Percentiles rank a stretch among this genome's conserved stretches.
Conservation (phyloP, 163 green algal genomes). For the Scenedesmus sp. region DNA sequence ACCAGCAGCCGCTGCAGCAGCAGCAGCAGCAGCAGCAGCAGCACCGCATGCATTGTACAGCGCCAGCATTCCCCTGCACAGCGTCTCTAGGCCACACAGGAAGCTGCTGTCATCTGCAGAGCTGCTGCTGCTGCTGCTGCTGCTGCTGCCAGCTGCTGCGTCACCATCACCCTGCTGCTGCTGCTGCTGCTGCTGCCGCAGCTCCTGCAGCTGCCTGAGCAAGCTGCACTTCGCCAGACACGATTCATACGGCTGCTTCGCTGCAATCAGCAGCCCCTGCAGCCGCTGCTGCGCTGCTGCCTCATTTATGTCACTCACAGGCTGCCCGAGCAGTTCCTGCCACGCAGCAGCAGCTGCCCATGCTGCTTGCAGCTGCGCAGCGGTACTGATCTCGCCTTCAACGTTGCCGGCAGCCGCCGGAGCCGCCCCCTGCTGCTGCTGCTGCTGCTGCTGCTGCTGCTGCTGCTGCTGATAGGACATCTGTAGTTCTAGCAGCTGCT, state of each 20-base stretch:
- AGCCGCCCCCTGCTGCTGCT: constrained; percentile 1
- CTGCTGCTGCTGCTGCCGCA: constrained; percentile 14
- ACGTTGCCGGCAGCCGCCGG: neutral
- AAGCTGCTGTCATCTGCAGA: neutral
- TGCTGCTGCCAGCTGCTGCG: neutral
- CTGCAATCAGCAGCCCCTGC: neutral
- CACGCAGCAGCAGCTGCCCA: constrained; percentile 8
- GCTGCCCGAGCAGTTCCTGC: neutral
- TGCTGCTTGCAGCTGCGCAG: neutral
- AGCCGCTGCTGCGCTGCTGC: neutral
- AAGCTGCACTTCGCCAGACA: neutral
- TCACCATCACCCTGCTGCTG: neutral
- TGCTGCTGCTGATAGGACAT: neutral
- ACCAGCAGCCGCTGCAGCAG: neutral
- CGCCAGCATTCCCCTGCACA: neutral
- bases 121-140: constrained; percentile 4
- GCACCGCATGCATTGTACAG: constrained; percentile 26
- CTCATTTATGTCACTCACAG: neutral
- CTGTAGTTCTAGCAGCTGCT: neutral
- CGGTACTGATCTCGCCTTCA: neutral
- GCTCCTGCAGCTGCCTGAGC: constrained; percentile 3
- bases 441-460: neutral
- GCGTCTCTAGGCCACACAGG: neutral
- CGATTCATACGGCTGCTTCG: constrained; percentile 6
- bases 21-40: neutral